phyloP scores from a whole-genome alignment of 2,329 filamentous ascomycete species.

The Raffaelea arxii region DNA sequence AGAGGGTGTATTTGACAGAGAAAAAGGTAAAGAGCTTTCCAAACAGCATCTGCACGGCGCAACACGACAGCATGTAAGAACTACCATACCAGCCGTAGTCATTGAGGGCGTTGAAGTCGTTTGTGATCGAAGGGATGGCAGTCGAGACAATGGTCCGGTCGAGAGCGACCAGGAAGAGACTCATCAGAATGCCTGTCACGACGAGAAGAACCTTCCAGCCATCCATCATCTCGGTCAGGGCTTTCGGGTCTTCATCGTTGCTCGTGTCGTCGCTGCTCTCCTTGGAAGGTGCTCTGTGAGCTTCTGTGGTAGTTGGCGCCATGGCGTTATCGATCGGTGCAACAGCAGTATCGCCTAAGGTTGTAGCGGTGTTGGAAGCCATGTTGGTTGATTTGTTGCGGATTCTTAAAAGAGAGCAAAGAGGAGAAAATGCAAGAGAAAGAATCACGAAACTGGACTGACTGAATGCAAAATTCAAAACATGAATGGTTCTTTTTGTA shows the following conservation, averaged over 20 bases:
- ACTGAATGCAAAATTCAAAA: no score
- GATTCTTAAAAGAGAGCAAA: no score
- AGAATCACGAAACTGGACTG: no score
- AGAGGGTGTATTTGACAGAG: conserved; percentile 19
- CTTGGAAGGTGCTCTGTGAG: no score
- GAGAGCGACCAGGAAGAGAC: conserved; percentile 4
- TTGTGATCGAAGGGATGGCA: conserved; percentile 7
- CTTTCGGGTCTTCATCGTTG: not conserved
- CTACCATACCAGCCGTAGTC: conserved; percentile 10
- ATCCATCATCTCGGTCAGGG: not conserved
- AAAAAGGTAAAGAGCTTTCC: conserved; percentile 30
- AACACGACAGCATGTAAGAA: conserved; percentile 5
- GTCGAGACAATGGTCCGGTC: conserved; percentile 5
- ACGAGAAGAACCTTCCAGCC: conserved; percentile 39
- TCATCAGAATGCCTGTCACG: conserved; percentile 22
- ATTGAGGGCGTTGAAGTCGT: conserved; percentile 6
- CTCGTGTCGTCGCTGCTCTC: no score
- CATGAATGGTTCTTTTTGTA: no score
- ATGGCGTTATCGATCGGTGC: no score
- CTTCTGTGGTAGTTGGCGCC: no score
- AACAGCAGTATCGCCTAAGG: no score
- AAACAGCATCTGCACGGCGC: conserved; percentile 23
- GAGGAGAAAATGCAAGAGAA: no score
- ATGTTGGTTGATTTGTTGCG: no score
- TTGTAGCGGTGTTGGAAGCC: no score